phyloP scores from a whole-genome alignment of 2,329 filamentous ascomycete species.

The Talaromyces atroroseus region DNA sequence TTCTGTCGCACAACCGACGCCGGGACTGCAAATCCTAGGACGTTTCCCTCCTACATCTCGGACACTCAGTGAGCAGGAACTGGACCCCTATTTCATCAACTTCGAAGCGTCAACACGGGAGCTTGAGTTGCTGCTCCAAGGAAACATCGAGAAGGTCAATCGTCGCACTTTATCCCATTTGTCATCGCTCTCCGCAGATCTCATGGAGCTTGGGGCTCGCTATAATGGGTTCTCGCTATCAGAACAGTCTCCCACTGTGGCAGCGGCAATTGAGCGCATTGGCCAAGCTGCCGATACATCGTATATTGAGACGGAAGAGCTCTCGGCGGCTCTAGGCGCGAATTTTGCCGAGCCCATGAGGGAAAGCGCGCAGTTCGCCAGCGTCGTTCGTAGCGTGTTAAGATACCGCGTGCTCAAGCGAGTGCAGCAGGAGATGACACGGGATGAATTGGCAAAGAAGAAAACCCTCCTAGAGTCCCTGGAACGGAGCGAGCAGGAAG shows the following conservation, averaged over 20 bases:
- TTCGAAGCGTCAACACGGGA: slow-evolving; percentile 92
- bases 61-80: slow-evolving; percentile 75
- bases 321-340: slow-evolving; percentile 80
- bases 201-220: slow-evolving; percentile 88
- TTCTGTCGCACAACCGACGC: slow-evolving; percentile 10
- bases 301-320: slow-evolving; percentile 90
- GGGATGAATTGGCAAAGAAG: slow-evolving; percentile 88
- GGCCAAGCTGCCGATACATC: slow-evolving; percentile 94
- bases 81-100: slow-evolving; percentile 92
- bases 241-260: slow-evolving; percentile 81
- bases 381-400: slow-evolving; percentile 82
- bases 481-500: slow-evolving; percentile 90
- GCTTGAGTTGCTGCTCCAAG: slow-evolving; percentile 78
- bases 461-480: slow-evolving; percentile 72
- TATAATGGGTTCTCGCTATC: slow-evolving; percentile 97
- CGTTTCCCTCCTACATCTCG: slow-evolving; percentile 78
- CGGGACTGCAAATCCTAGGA: slow-evolving; percentile 61
- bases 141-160: slow-evolving; percentile 96
- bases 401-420: slow-evolving; percentile 88
- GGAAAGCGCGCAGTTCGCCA: slow-evolving; percentile 94
- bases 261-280: slow-evolving; percentile 86
- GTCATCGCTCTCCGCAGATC: slow-evolving; percentile 74
- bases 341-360: slow-evolving; percentile 97
- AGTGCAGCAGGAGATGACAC: slow-evolving; percentile 95
- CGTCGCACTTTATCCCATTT: slow-evolving; percentile 81